Base-by-base conservation (phyloP, 108 stramenopile genomes). In the Skeletonema potamos region DNA sequence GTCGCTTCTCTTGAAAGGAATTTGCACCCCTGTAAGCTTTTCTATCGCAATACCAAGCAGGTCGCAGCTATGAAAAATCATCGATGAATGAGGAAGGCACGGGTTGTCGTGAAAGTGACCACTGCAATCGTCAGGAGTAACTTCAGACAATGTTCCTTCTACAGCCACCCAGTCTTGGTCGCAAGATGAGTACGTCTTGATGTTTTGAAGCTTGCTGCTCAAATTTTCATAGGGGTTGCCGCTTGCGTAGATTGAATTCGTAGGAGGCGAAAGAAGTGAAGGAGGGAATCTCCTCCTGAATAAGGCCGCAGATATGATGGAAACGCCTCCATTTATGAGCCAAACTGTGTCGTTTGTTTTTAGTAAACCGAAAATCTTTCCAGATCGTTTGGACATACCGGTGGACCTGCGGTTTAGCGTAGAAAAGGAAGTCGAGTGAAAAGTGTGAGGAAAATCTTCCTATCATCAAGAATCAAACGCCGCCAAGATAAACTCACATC, bases 71-170 rank as follows among this genome's bases (percentile, higher is more conserved):
- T 70, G 76, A 15, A 70, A 60, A 9, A 71, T 20, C 76, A 77
- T 77, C 39, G 28, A 8, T 32, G 69, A 70, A 66, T 71, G 76
- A 54, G 76, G 58, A 54, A 66, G 62, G 20, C 63, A 44, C 4
- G 64, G 30, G 12, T 64, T 62, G 24, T 58, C 54, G 7, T 77
- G 11, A 48, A 77, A 77, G 32, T 77, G 76, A 26, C 76, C 76
- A 24, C 57, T 11, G 58, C 76, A 77, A 17, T 77, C 76, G n/a
- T 9, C 43, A 15, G 46, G 2, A 8, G 62, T 66, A 17, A 34
- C 51, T 5, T 36, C 54, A 15, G 69, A 64, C 10, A 77, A 18
- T 1, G 58, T 59, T 37, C 69, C 76, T 70, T 70, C 70, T 51
- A 70, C 6, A 3, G 64, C 66, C 6, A 77, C 34, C 69, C 76